Base-by-base conservation (phyloP, 306 rosid species). In the Psophocarpus tetragonolobus region DNA sequence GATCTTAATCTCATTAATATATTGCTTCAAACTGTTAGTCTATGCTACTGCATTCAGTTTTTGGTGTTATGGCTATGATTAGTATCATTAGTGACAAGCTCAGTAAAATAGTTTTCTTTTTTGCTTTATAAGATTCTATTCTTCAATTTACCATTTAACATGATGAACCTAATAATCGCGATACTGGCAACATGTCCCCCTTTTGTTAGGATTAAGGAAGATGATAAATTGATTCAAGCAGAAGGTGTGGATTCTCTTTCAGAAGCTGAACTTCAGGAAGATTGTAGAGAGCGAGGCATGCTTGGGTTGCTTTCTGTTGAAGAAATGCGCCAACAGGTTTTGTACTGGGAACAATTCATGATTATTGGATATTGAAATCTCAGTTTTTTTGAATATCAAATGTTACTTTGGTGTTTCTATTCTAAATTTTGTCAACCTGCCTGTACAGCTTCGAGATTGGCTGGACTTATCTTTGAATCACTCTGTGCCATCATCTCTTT, bases 291-390 rank as follows among this genome's bases (percentile, higher is more conserved):
- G 81, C 87, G 99, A 39, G 99, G 97, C 87, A 91, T 95, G 92
- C 99, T 95, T 82, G 99, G 97, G 68, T 74, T 89, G 84, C 89
- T 79, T 79, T 95, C 99, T 67, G 94, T 92, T 36, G 97, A 92
- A 80, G 97, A 95, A 84, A 92, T 95, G 99, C 95, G 99, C 75
- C 93, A 92, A 73, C 97, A 95, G 99, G 99, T 92, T 79, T 60
- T 68, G 27, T 81, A 58, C 23, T 39, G 50, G 35, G 63, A 50
- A 72, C 15, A 61, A 48, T 58, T 67, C 62, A 48, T 70, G 80
- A 39, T 53, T 42, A 29, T 38, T 51, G 68, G 53, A 70, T 66
- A 39, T 47, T 60, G 8, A 72, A 63, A 44, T 41, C 41, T 71
- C 15, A 44, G 9, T 64, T 57, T 75, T 82, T 15, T 73, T 41